Evolutionary conservation across 1,284 basidiomycete genomes (phyloP).

Genomic region (Amylostereum areolatum): DNA sequence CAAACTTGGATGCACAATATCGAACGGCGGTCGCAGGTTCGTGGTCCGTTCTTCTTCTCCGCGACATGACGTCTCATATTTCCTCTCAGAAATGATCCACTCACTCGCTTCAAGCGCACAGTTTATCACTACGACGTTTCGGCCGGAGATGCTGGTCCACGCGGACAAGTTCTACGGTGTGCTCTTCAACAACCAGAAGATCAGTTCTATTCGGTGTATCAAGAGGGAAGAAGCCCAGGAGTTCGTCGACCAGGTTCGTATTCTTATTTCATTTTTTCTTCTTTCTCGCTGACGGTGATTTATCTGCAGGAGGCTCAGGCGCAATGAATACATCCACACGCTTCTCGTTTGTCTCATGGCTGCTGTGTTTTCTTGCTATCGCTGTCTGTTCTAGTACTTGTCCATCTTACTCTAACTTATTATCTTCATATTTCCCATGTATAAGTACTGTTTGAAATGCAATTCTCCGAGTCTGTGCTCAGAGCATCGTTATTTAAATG

Average conservation of each 20-base stretch:
- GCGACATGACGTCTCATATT: conserved; percentile 5
- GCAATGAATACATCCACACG: conserved; percentile 28
- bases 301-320: conserved; percentile 46
- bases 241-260: conserved; percentile 77
- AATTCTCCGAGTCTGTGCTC: too few relatives aligned
- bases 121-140: conserved; percentile 98
- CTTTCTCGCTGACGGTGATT: not conserved
- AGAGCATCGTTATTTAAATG: too few relatives aligned
- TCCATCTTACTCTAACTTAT: too few relatives aligned
- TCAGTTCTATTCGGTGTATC: conserved; percentile 82
- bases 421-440: too few relatives aligned
- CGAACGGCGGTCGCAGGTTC: conserved; percentile 91
- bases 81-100: conserved; percentile 81
- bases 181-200: conserved; percentile 94
- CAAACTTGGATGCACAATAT: conserved; percentile 96
- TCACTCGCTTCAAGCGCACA: conserved; percentile 84
- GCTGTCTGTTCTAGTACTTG: not conserved
- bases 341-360: conserved; percentile 9
- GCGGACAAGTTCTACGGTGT: conserved; percentile 99
- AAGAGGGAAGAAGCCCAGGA: conserved; percentile 81
- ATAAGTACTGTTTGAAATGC: too few relatives aligned
- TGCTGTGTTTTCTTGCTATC: not conserved
- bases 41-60: conserved; percentile 19
- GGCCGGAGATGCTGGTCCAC: conserved; percentile 92
- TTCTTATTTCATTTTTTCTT: conserved; percentile 2